Conservation (phyloP, 371 early-diverging fungal species). For the Rhizopus arrhizus region DNA sequence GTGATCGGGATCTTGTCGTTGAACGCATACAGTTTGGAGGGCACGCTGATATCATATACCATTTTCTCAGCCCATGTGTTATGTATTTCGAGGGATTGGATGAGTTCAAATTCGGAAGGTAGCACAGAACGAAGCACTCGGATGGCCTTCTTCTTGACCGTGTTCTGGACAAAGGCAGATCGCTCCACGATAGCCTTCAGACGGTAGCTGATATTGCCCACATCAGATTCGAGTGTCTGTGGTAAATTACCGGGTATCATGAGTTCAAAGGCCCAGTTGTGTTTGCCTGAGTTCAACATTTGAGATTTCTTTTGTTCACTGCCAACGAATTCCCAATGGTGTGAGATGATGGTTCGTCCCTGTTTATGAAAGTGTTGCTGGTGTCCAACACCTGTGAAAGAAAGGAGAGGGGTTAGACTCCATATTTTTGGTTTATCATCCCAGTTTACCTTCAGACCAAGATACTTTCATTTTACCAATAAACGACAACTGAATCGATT, state of each 20-base stretch:
- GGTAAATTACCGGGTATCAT: slow-evolving; percentile 35
- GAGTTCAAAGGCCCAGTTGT: slow-evolving; percentile 38
- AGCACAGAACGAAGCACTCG: slow-evolving; percentile 24
- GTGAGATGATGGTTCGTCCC: slow-evolving; percentile 27
- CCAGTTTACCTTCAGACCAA: slow-evolving; percentile 35
- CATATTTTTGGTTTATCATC: background rate
- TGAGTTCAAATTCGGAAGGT: slow-evolving; percentile 29
- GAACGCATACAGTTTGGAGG: slow-evolving; percentile 26
- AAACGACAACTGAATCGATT: slow-evolving; percentile 25
- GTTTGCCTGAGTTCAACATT: slow-evolving; percentile 19
- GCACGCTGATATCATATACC: slow-evolving; percentile 34
- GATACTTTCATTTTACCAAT: slow-evolving; percentile 37
- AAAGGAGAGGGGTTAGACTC: background rate
- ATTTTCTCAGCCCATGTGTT: slow-evolving; percentile 37
- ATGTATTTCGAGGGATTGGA: slow-evolving; percentile 29
- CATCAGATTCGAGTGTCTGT: slow-evolving; percentile 33
- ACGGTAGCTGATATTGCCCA: slow-evolving; percentile 26
- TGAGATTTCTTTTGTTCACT: slow-evolving; percentile 20
- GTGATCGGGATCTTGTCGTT: slow-evolving; percentile 30
- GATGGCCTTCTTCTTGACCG: slow-evolving; percentile 24
- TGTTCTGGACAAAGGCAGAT: slow-evolving; percentile 29
- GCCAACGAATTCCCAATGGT: slow-evolving; percentile 31
- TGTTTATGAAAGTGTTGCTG: slow-evolving; percentile 38
- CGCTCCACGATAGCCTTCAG: slow-evolving; percentile 31
- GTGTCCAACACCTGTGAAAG: slow-evolving; percentile 29